Conservation (phyloP, 768 basidiomycete genomes). For the Panaeolus cyanescens region DNA sequence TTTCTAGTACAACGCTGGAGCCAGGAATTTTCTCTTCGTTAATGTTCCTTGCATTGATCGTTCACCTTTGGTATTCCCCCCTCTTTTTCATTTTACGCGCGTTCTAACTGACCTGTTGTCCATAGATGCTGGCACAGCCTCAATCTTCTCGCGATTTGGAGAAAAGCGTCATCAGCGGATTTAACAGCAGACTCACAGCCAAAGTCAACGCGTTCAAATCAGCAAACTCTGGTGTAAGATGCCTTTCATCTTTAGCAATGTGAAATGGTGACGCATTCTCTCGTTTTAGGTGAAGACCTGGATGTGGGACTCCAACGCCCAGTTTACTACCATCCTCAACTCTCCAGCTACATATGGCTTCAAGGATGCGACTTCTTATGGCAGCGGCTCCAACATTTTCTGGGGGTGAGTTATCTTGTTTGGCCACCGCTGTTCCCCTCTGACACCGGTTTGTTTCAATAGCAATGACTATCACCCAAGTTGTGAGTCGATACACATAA, state of each 20-base stretch:
- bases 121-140: conserved; percentile 50
- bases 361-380: conserved; percentile 50
- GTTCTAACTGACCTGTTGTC: background rate
- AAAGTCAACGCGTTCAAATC: conserved; percentile 42
- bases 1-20: conserved; percentile 47
- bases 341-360: conserved; percentile 54
- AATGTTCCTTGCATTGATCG: conserved; percentile 45
- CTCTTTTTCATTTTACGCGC: no score
- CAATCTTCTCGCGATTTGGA: conserved; percentile 40
- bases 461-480: conserved; percentile 60
- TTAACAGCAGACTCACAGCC: conserved; percentile 51
- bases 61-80: conserved; percentile 36
- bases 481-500: conserved; percentile 35
- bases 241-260: background rate
- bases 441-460: background rate
- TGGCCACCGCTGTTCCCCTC: background rate
- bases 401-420: conserved; percentile 45
- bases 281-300: conserved; percentile 44
- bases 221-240: conserved; percentile 46
- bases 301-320: conserved; percentile 52
- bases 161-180: conserved; percentile 49
- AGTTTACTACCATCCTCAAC: conserved; percentile 53
- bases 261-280: background rate
- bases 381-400: conserved; percentile 44
- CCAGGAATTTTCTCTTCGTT: conserved; percentile 54